Evolutionary conservation across 2,329 filamentous ascomycete species (phyloP).

Genomic region (Paecilomyces sp.): DNA sequence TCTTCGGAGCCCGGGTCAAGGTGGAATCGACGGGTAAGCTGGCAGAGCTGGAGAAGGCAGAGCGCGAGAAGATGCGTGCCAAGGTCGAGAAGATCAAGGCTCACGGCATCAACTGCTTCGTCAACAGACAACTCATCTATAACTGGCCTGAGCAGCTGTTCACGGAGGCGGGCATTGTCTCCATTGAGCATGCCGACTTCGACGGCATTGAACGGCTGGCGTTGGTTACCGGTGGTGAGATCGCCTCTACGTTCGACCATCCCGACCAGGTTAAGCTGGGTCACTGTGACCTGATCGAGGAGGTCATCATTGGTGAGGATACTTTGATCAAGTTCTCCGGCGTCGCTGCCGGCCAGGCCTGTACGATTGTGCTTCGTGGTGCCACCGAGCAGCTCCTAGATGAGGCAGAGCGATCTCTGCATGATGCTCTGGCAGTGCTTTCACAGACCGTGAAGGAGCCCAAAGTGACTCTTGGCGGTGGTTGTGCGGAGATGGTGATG

Average conservation of each 20-base stretch:
- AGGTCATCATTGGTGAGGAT: slow-evolving; percentile 97
- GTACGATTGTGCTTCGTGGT: slow-evolving; percentile 92
- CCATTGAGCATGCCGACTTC: slow-evolving; percentile 98
- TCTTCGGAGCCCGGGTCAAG: slow-evolving; percentile 95
- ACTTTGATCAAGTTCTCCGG: slow-evolving; percentile 96
- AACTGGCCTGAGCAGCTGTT: slow-evolving; percentile 99
- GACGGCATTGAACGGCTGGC: slow-evolving; percentile 94
- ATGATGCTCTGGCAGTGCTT: slow-evolving; percentile 91
- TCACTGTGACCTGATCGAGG: slow-evolving; percentile 90
- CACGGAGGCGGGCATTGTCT: slow-evolving; percentile 94
- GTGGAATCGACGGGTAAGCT: slow-evolving; percentile 94
- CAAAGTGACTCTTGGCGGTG: slow-evolving; percentile 86
- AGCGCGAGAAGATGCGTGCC: slow-evolving; percentile 98
- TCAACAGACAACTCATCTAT: slow-evolving; percentile 98
- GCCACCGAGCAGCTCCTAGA: slow-evolving; percentile 96
- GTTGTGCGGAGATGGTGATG: slow-evolving; percentile 98
- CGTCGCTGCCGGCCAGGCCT: slow-evolving; percentile 86
- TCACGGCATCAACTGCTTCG: slow-evolving; percentile 99
- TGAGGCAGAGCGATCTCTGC: slow-evolving; percentile 90
- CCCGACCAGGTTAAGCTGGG: slow-evolving; percentile 95
- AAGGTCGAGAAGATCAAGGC: slow-evolving; percentile 99
- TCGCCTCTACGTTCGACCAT: slow-evolving; percentile 95
- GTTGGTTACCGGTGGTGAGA: slow-evolving; percentile 93
- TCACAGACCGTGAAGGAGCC: slow-evolving; percentile 96
- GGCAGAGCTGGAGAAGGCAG: slow-evolving; percentile 95